phyloP scores from a whole-genome alignment of 2,329 filamentous ascomycete genomes.

The Elsinoe fawcettii region DNA sequence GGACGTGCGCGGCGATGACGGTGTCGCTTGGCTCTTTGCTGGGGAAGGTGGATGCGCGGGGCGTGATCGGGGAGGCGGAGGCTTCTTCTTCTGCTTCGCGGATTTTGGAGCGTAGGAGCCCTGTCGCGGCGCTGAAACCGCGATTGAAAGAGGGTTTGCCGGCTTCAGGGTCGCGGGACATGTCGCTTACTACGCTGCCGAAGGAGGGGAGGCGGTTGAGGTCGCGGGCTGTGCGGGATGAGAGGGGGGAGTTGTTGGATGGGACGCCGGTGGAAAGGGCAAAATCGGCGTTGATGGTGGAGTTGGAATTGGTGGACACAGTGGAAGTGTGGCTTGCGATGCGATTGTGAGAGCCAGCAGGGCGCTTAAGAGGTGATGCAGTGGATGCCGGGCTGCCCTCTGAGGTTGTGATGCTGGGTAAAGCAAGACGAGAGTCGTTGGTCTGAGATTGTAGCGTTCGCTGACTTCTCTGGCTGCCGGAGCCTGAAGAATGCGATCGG shows the following conservation, averaged over 20 bases:
- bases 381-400: conserved; percentile 19
- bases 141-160: conserved; percentile 21
- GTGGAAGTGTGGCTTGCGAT: conserved; percentile 53
- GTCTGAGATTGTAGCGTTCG: conserved; percentile 9
- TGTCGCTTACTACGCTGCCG: conserved; percentile 77
- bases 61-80: conserved; percentile 58
- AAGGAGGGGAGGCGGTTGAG: conserved; percentile 75
- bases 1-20: conserved; percentile 77
- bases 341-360: conserved; percentile 49
- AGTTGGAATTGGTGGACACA: conserved; percentile 61
- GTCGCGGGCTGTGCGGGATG: conserved; percentile 40
- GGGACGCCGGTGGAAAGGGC: conserved; percentile 76
- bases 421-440: conserved; percentile 17
- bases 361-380: conserved; percentile 33
- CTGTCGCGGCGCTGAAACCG: conserved; percentile 38
- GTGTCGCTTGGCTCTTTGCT: conserved; percentile 70
- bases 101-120: conserved; percentile 27
- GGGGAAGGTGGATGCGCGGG: conserved; percentile 49
- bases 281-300: conserved; percentile 68
- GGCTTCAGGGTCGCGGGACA: conserved; percentile 45
- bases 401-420: conserved; percentile 20
- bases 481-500: conserved; percentile 1
- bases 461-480: conserved; percentile 8
- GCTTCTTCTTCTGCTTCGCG: conserved; percentile 52
- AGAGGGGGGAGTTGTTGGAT: conserved; percentile 41